These are phyloP conservation scores for Bacterosira constricta DNA, from an alignment of 108 stramenopile genomes.

Conservation along the genomic window DNA sequence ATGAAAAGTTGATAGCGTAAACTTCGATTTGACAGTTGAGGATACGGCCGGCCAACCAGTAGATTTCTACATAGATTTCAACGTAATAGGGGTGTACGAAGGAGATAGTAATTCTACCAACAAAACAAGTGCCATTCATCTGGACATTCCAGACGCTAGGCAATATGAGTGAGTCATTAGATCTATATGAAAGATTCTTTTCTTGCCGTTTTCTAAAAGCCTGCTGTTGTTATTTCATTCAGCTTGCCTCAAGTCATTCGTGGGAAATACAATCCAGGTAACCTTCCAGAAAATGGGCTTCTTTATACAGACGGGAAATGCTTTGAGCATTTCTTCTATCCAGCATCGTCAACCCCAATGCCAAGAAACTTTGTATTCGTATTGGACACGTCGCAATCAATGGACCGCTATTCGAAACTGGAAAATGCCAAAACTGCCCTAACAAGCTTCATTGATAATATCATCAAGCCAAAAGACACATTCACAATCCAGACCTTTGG, in stretches of 20 bases:
- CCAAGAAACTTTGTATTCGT: constrained; percentile 11
- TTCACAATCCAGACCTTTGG: constrained; percentile 18
- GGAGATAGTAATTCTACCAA: background rate
- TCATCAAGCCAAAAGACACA: background rate
- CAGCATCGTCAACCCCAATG: constrained; percentile 5
- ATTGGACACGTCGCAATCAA: background rate
- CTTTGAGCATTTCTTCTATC: constrained; percentile 16
- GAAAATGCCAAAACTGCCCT: background rate
- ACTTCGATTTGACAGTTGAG: constrained; percentile 5
- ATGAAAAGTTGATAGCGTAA: constrained; percentile 10
- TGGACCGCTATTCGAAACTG: background rate
- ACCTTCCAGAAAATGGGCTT: constrained; percentile 6
- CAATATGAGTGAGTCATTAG: too few relatives aligned
- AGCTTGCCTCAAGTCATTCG: constrained; percentile 2
- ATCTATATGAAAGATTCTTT: too few relatives aligned
- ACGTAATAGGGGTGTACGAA: background rate
- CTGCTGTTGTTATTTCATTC: too few relatives aligned
- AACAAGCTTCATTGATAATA: constrained; percentile 1
- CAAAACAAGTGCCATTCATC: background rate
- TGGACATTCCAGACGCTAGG: constrained; percentile 6
- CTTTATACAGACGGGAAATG: constrained; percentile 8
- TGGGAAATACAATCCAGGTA: background rate
- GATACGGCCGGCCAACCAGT: constrained; percentile 1
- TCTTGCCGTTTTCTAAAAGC: too few relatives aligned
- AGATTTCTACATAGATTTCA: constrained; percentile 2